phyloP scores from a whole-genome alignment of 2,329 filamentous ascomycete species.

The Pseudocercospora pini-densiflorae region DNA sequence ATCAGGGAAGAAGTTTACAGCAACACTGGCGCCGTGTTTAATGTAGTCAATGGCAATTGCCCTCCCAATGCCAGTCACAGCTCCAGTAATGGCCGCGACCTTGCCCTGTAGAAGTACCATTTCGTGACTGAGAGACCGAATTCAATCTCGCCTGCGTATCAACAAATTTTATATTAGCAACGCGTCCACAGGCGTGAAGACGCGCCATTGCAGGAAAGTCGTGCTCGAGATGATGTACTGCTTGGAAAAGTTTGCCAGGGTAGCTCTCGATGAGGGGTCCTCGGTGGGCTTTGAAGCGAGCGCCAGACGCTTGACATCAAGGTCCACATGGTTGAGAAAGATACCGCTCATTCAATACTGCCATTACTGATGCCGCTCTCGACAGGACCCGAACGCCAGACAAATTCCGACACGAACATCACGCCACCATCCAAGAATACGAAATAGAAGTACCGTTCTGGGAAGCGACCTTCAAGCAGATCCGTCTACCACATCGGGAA shows the following conservation, averaged over 20 bases:
- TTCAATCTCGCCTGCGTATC: not conserved
- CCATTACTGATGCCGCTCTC: not conserved
- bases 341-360: not conserved
- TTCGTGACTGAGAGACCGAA: not conserved
- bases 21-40: slow-evolving; percentile 75
- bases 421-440: not conserved
- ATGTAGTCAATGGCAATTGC: slow-evolving; percentile 83
- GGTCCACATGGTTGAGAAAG: not conserved
- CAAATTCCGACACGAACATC: not conserved
- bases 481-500: slow-evolving; percentile 14
- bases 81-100: slow-evolving; percentile 84
- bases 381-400: too few species aligned
- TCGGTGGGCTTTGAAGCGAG: slow-evolving; percentile 1
- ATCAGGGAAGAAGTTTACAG: slow-evolving; percentile 76
- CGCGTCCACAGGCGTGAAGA: not conserved
- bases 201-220: not conserved
- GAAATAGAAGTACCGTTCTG: not conserved
- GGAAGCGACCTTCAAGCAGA: too few species aligned
- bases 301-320: not conserved
- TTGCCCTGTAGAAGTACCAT: slow-evolving; percentile 67
- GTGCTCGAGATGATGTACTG: not conserved
- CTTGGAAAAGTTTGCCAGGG: not conserved
- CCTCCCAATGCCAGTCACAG: slow-evolving; percentile 82
- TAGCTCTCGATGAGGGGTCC: not conserved
- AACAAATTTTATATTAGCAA: not conserved